Conservation (phyloP, 768 basidiomycete genomes). For the Lentinula lateritia region DNA sequence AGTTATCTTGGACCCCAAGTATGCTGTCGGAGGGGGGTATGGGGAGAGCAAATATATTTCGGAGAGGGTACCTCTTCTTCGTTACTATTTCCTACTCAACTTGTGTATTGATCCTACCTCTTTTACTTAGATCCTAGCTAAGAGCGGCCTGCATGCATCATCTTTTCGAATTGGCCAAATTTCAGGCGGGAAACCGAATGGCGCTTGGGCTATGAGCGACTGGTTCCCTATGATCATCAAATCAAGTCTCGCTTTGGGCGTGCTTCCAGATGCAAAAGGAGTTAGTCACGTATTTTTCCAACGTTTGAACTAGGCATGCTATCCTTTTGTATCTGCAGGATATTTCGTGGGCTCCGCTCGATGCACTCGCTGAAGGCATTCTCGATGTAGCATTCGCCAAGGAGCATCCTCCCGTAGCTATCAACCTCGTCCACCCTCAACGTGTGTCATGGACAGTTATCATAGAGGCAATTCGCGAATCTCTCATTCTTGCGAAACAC, state of each 20-base stretch:
- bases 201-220: conserved; percentile 38
- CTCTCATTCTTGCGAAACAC: conserved; percentile 10
- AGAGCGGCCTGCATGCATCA: conserved; percentile 28
- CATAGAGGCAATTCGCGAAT: conserved; percentile 19
- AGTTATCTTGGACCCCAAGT: conserved; percentile 21
- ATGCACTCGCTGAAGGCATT: conserved; percentile 28
- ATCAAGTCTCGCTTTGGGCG: conserved; percentile 22
- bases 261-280: conserved; percentile 22
- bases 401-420: conserved; percentile 14
- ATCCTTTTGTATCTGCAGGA: conserved; percentile 14
- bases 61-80: conserved; percentile 22
- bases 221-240: conserved; percentile 42
- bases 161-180: conserved; percentile 44
- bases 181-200: conserved; percentile 30
- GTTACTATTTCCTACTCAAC: no score
- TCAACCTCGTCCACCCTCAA: conserved; percentile 35
- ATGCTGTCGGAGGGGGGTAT: conserved; percentile 37
- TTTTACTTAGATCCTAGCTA: conserved; percentile 25
- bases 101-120: no score
- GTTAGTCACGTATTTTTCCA: conserved; percentile 19
- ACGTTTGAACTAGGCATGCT: background rate
- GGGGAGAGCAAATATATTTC: conserved; percentile 40
- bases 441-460: conserved; percentile 24
- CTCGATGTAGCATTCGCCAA: conserved; percentile 17
- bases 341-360: conserved; percentile 39